phyloP scores from a whole-genome alignment of 1,284 basidiomycete genomes.

The Leccinum subrobustum region DNA sequence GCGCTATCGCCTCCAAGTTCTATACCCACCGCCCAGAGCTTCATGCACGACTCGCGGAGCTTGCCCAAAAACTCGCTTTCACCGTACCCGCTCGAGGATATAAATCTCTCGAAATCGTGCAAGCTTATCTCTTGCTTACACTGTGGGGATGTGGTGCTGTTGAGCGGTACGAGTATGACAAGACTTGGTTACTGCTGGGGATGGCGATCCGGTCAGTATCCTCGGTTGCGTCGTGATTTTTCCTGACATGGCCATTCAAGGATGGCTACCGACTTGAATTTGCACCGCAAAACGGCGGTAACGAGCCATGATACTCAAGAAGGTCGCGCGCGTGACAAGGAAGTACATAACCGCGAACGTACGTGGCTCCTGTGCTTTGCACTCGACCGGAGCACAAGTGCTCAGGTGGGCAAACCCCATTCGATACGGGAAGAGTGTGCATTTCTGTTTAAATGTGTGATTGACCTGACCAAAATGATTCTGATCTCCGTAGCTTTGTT shows the following conservation, averaged over 20 bases:
- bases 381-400: constrained; percentile 87
- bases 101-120: constrained; percentile 95
- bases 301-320: constrained; percentile 72
- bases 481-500: constrained; percentile 59
- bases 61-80: constrained; percentile 92
- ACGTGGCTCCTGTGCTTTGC: constrained; percentile 94
- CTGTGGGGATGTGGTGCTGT: constrained; percentile 90
- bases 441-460: constrained; percentile 9
- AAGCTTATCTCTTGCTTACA: constrained; percentile 82
- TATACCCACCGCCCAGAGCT: constrained; percentile 84
- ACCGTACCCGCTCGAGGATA: constrained; percentile 82
- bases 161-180: constrained; percentile 94
- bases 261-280: constrained; percentile 94
- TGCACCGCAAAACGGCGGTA: constrained; percentile 85
- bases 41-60: constrained; percentile 76
- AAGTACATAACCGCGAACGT: constrained; percentile 91
- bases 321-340: constrained; percentile 68
- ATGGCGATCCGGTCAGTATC: constrained; percentile 73
- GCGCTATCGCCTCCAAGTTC: constrained; percentile 91
- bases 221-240: neutral
- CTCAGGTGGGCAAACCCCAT: constrained; percentile 91
- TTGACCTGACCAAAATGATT: neutral
- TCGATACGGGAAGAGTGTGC: constrained; percentile 84
- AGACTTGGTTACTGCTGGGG: constrained; percentile 89
- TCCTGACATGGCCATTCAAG: constrained; percentile 39